A percentile compares a stretch with the other conserved stretches of the same genome.
phyloP scores from a whole-genome alignment of 1,284 basidiomycete genomes.

The Sanguinoderma infundibulare region DNA sequence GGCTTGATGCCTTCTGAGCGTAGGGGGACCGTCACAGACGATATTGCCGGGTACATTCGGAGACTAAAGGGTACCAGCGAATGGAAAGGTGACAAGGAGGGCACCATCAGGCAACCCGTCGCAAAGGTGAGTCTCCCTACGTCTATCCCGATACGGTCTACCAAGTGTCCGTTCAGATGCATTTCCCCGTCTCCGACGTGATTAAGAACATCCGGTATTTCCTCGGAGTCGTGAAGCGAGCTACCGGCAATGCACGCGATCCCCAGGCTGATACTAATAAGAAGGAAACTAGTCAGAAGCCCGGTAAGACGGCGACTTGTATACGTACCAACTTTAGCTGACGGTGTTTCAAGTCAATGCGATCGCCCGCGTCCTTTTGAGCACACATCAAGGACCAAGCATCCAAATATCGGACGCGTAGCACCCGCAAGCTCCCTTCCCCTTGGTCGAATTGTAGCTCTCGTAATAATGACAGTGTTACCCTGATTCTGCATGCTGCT shows the following conservation, averaged over 20 bases:
- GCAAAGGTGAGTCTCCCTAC: conserved; percentile 53
- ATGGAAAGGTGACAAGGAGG: conserved; percentile 91
- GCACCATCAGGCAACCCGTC: conserved; percentile 83
- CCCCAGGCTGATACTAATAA: conserved; percentile 34
- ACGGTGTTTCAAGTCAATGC: conserved; percentile 56
- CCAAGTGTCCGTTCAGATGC: conserved; percentile 49
- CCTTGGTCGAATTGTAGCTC: not conserved
- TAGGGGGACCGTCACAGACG: conserved; percentile 92
- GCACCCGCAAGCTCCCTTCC: conserved; percentile 19
- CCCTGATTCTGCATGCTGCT: not conserved
- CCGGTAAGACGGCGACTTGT: conserved; percentile 37
- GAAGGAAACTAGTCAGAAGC: conserved; percentile 41
- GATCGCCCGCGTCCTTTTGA: conserved; percentile 79
- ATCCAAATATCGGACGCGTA: conserved; percentile 69
- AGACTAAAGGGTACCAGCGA: conserved; percentile 85
- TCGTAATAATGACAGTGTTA: not conserved
- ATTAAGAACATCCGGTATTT: conserved; percentile 83
- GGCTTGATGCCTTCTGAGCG: conserved; percentile 96
- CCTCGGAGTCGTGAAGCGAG: conserved; percentile 76
- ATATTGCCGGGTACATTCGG: conserved; percentile 81
- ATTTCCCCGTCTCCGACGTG: conserved; percentile 78
- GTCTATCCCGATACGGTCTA: not conserved
- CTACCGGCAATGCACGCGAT: conserved; percentile 67
- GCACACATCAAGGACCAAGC: conserved; percentile 86
- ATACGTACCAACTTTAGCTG: not conserved